Percentiles rank a stretch among this genome's conserved stretches.
These are phyloP conservation scores for Volvariella volvacea DNA, from an alignment of 1,284 basidiomycete genomes.

Conservation along the genomic window DNA sequence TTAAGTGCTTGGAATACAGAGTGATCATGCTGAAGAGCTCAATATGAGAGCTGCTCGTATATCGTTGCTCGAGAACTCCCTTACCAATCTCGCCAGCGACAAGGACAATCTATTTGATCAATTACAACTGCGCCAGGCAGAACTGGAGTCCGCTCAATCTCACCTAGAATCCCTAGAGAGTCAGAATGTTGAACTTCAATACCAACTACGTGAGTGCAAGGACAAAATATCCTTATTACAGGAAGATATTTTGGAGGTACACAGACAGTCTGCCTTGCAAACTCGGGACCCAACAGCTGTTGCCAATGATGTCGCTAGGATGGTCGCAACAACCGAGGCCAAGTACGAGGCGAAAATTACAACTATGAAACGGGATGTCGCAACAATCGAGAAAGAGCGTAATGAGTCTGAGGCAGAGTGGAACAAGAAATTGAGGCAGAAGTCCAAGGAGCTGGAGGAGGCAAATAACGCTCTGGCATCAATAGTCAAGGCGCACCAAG, in stretches of 20 bases:
- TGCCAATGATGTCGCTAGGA: constrained; percentile 63
- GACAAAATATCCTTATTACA: constrained; percentile 66
- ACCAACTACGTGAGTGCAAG: constrained; percentile 73
- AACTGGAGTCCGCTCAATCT: constrained; percentile 75
- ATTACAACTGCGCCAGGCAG: constrained; percentile 79
- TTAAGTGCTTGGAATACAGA: constrained; percentile 35
- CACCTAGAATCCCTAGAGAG: constrained; percentile 70
- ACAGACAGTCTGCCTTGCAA: constrained; percentile 46
- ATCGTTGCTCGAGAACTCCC: constrained; percentile 59
- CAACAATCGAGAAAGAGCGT: constrained; percentile 62
- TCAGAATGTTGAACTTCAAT: constrained; percentile 78
- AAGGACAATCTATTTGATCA: constrained; percentile 80
- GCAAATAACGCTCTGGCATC: constrained; percentile 54
- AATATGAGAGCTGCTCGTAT: constrained; percentile 58
- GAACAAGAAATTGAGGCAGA: constrained; percentile 73
- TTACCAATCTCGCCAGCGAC: constrained; percentile 61
- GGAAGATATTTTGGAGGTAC: constrained; percentile 66
- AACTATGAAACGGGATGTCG: constrained; percentile 57
- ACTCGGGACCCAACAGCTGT: constrained; percentile 41
- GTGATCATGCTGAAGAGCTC: constrained; percentile 63
- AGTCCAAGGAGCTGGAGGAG: constrained; percentile 71
- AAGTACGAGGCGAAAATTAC: constrained; percentile 71
- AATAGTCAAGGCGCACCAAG: constrained; percentile 48
- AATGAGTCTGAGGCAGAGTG: constrained; percentile 80
- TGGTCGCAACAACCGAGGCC: constrained; percentile 73